A percentile compares a stretch with the other conserved stretches of the same genome.
Evolutionary conservation across 345 rosid species (phyloP).

Genomic region (Ricinus communis): DNA sequence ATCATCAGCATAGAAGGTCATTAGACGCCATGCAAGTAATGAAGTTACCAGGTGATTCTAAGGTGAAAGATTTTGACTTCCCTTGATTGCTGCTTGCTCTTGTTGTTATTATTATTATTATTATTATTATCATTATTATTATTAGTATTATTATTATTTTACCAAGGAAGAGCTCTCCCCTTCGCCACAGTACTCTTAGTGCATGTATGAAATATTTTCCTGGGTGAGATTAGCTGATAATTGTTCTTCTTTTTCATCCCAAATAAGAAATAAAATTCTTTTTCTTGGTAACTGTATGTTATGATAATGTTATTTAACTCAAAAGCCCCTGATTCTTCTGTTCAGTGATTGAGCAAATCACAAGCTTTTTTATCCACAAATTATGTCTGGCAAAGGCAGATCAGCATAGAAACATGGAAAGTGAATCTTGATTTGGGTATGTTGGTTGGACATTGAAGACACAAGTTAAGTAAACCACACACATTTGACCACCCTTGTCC

Average conservation of each 20-base stretch:
- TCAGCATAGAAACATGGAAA: conserved; percentile 27
- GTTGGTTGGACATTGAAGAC: conserved; percentile 28
- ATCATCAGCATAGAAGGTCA: conserved; percentile 28
- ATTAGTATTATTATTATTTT: too few relatives aligned
- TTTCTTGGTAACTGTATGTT: too few relatives aligned
- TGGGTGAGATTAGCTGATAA: too few relatives aligned
- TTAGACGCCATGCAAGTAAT: conserved; percentile 21
- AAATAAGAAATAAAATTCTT: too few relatives aligned
- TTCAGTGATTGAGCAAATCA: neutral
- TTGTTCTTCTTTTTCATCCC: too few relatives aligned
- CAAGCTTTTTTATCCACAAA: conserved; percentile 11
- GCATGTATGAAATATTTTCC: too few relatives aligned
- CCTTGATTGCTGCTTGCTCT: conserved; percentile 11
- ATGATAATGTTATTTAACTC: too few relatives aligned
- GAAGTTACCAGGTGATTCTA: conserved; percentile 23
- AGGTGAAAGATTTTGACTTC: conserved; percentile 32
- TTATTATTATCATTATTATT: too few relatives aligned
- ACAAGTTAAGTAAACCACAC: conserved; percentile 21
- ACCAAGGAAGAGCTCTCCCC: neutral
- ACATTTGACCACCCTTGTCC: conserved; percentile 33
- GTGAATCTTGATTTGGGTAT: conserved; percentile 24
- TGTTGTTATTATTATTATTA: neutral
- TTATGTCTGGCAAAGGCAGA: conserved; percentile 32
- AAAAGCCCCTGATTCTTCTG: too few relatives aligned
- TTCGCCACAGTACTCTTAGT: neutral